Base-by-base conservation (phyloP, 441 rosid genomes). In the Erysimum pusillum region DNA sequence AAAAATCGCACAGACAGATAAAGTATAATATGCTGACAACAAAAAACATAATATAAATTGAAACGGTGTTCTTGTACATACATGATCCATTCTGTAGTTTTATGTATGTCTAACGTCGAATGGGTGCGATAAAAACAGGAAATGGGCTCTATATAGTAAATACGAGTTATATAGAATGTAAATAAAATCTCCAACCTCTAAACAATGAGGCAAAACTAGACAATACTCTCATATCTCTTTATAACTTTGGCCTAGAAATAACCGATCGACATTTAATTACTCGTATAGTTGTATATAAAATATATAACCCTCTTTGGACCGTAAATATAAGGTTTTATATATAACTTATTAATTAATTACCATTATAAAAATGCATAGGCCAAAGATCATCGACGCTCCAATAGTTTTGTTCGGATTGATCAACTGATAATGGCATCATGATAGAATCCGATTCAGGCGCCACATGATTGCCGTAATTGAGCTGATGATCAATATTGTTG, bases 361-460 rank as follows among this genome's bases (percentile, higher is more conserved):
- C 53, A 69, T 41, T 54, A 57, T 41, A 15, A n/a, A 69, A 56
- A 69, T 69, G 31, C 66, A 58, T 70, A 9, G 74, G 67, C 75
- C 75, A 70, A 59, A 71, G 46, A 35, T 71, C 67, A 71, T 71
- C 75, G 22, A 71, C 48, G 49, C 38, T 46, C 75, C 75, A 71
- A 48, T 14, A 46, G 38, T 46, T 71, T 35, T 59, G 57, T 32
- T 58, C 46, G 45, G 66, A 14, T 20, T 70, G 74, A 58, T 70
- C 66, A 57, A 42, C 31, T 34, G 66, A 34, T 45, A 58, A 58
- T 70, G 74, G 57, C 54, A 69, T 42, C 64, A 69, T 56, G 14
- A 18, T 69, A 25, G 74, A 42, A 11, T 69, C 74, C 25, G 72
- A 38, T n/a, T 58, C 18, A 53, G 51, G 22, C 63, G n/a, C n/a